phyloP scores from a whole-genome alignment of 805 yeast species.

The Komagataella kurtzmanii region DNA sequence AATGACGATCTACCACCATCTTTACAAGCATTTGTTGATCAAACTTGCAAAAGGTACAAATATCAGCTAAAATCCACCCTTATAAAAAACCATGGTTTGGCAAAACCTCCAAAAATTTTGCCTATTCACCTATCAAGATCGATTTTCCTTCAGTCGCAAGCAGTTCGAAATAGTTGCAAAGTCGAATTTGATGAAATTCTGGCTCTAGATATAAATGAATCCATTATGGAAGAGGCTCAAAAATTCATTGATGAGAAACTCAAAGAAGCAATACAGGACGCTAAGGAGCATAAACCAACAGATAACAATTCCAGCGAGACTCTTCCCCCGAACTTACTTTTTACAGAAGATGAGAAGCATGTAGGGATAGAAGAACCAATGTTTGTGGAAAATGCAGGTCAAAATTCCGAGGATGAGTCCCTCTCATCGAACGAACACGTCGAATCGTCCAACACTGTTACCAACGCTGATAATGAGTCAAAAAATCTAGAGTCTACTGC shows the following conservation, averaged over 20 bases:
- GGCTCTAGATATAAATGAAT: constrained; percentile 32
- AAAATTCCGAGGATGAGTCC: neutral
- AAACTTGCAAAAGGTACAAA: constrained; percentile 18
- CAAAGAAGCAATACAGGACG: constrained; percentile 13
- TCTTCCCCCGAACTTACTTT: neutral
- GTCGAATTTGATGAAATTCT: constrained; percentile 49
- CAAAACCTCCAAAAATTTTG: constrained; percentile 56
- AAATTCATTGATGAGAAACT: constrained; percentile 13
- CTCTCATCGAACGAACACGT: neutral
- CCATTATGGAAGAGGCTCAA: constrained; percentile 8
- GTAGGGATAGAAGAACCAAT: neutral
- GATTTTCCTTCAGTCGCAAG: constrained; percentile 49
- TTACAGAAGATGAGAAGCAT: neutral
- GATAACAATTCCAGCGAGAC: constrained; percentile 15
- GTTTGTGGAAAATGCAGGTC: neutral
- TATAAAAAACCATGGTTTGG: constrained; percentile 46
- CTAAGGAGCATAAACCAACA: constrained; percentile 20
- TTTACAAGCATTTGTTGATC: constrained; percentile 30
- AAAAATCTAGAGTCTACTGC: neutral
- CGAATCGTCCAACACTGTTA: neutral
- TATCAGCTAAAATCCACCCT: constrained; percentile 44
- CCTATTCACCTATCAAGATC: constrained; percentile 84
- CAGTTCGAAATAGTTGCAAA: constrained; percentile 63
- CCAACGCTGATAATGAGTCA: neutral
- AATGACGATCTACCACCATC: constrained; percentile 49